Base-by-base conservation (phyloP, 1,284 basidiomycete genomes). In the Cutaneotrichosporon mucoides region DNA sequence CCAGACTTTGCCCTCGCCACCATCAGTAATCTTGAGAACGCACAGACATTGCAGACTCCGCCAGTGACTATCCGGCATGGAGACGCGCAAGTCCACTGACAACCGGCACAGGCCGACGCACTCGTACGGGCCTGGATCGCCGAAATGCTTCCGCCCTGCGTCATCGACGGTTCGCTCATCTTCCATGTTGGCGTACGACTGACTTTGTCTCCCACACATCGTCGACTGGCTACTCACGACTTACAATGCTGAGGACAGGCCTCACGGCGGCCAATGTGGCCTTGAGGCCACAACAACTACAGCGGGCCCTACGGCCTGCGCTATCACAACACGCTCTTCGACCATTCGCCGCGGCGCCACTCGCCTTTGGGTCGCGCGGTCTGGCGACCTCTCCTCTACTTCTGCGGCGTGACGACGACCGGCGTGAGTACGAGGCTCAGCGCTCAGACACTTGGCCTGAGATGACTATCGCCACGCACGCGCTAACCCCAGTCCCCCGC, bases 401-500 rank as follows among this genome's bases (percentile, higher is more conserved):
- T 11, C 44, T 46, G 2, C 35, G 54, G 34, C 59, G 59, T 2
- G 48, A 56, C 12, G 59, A 60, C 6, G 59, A 60, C 15, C 48
- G 59, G 7, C 11, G 59, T 60, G 47, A 42, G 58, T 56, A n/a
- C n/a, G n/a, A n/a, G n/a, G n/a, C n/a, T n/a, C n/a, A n/a, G n/a
- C n/a, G n/a, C n/a, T n/a, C n/a, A n/a, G n/a, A n/a, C n/a, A n/a
- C n/a, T n/a, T n/a, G n/a, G n/a, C n/a, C n/a, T n/a, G n/a, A n/a
- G n/a, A n/a, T n/a, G n/a, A n/a, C n/a, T n/a, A n/a, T n/a, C n/a
- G n/a, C n/a, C n/a, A n/a, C n/a, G n/a, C 12, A 12, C 5, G 43
- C 36, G 24, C 57, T 52, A 15, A 55, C 46, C 0, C 5, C 55
- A 73, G 72, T 71, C 38, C 72, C 72, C 9, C 62, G 63, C 36